Evolutionary conservation across 2,329 filamentous ascomycete species (phyloP), one percentile per base, ranked within the genome.

Genomic region (Fusarium penzigii): DNA sequence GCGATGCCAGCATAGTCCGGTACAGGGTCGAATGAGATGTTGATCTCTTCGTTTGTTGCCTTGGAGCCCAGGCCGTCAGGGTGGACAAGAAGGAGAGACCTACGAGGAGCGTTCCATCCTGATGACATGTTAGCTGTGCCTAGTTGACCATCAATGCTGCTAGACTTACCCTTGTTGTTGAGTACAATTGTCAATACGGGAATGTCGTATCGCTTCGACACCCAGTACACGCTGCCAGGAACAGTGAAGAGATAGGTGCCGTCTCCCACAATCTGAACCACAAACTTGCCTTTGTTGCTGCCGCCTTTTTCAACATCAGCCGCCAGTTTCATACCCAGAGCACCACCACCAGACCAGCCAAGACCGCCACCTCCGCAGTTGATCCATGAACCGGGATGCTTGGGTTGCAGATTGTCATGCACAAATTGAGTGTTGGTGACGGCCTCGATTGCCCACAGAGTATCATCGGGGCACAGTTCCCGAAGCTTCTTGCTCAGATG

Each of bases 331-430:
- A 92, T 86, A 2, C 89, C 90, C 3, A 93, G 70, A 0, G 87
- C 86, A 47, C 76, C 89, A 13, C 90, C 89, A 13, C 89, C 89
- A 11, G 85, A 89, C 89, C 89, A 93, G 2, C 89, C 89, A 0
- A 93, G 82, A 2, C 90, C 90, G 13, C 88, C 89, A 1, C 87
- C 89, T 2, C 89, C 89, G 66, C 89, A 92, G 68, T 92, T 92
- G 64, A 93, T 84, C 87, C 87, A 92, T 0, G 83, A 85, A 0
- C 88, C 88, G 0, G 89, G 89, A 0, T 84, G 65, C 0, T 79
- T 85, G 3, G 84, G 80, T 62, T 85, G 84, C 8, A 94, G 73
- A 58, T 92, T 88, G 59, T 94, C 88, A 25, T 83, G 79, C 1
- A 92, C 84, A 29, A 85, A 80, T 0, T 70, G 70, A 0, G 86